Conservation (phyloP, 2,329 filamentous ascomycete species). For the Septoria linicola region DNA sequence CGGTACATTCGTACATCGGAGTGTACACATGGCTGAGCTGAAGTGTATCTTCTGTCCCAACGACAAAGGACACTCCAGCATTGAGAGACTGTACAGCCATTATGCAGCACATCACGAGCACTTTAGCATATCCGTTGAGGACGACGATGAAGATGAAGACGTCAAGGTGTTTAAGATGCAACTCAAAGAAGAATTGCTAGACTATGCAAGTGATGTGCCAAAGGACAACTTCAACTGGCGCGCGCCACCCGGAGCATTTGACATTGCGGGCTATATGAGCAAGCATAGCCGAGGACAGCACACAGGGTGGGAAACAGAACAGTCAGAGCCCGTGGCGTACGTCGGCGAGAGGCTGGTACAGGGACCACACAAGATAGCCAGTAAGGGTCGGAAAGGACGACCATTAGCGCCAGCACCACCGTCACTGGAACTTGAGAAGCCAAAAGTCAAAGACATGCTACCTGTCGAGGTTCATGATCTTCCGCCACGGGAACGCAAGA, state of each 20-base stretch:
- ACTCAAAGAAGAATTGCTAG: slow-evolving; percentile 15
- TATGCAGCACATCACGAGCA: slow-evolving; percentile 38
- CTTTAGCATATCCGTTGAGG: slow-evolving; percentile 33
- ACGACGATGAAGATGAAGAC: slow-evolving; percentile 18
- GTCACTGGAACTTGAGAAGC: slow-evolving; percentile 2
- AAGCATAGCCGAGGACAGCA: slow-evolving; percentile 40
- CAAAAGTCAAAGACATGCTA: slow-evolving; percentile 13
- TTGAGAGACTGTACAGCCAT: slow-evolving; percentile 39
- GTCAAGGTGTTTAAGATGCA: slow-evolving; percentile 21
- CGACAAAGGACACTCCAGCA: slow-evolving; percentile 26
- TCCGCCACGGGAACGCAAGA: slow-evolving; percentile 28
- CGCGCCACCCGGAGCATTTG: slow-evolving; percentile 39
- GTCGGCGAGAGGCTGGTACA: background rate
- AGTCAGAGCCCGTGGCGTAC: slow-evolving; percentile 4
- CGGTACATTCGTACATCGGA: slow-evolving; percentile 11
- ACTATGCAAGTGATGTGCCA: slow-evolving; percentile 26
- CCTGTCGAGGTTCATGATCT: slow-evolving; percentile 30
- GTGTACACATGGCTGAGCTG: slow-evolving; percentile 19
- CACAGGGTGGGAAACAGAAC: slow-evolving; percentile 28
- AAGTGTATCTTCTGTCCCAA: slow-evolving; percentile 30
- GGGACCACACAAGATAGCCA: background rate
- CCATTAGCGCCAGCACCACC: background rate
- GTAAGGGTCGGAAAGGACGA: slow-evolving; percentile 1
- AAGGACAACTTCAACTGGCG: slow-evolving; percentile 31
- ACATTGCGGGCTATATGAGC: slow-evolving; percentile 28